phyloP scores from a whole-genome alignment of 75 land plant genomes.

The Selaginella tamariscina region DNA sequence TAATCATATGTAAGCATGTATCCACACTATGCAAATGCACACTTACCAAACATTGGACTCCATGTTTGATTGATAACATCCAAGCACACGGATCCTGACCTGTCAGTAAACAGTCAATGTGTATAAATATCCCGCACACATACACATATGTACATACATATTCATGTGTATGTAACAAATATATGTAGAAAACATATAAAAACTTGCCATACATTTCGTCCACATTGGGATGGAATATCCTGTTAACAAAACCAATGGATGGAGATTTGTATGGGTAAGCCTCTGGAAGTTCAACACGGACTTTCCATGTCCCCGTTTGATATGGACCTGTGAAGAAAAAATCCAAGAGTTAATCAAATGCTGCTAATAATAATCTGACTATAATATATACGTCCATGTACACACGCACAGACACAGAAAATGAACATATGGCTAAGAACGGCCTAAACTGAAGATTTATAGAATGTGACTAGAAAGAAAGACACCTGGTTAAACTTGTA shows the following conservation, averaged over 20 bases:
- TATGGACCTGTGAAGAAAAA: slow-evolving; percentile 41
- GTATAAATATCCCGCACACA: no score
- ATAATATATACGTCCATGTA: no score
- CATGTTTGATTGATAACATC: slow-evolving; percentile 35
- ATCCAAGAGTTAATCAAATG: no score
- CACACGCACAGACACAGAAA: no score
- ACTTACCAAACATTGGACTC: slow-evolving; percentile 36
- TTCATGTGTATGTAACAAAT: no score
- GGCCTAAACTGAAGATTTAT: neutral
- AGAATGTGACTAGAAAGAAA: neutral
- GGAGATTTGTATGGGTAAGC: slow-evolving; percentile 80
- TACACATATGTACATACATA: no score
- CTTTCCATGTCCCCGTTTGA: slow-evolving; percentile 59
- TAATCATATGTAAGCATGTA: no score
- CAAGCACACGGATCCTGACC: slow-evolving; percentile 33
- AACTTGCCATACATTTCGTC: slow-evolving; percentile 49
- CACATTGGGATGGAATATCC: slow-evolving; percentile 75
- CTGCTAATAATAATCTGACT: no score
- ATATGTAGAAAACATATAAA: no score
- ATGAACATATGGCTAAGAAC: no score
- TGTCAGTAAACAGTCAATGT: neutral
- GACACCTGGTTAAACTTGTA: neutral
- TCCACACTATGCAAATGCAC: no score
- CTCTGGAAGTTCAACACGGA: slow-evolving; percentile 60
- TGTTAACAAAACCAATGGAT: slow-evolving; percentile 60